Base-by-base conservation (phyloP, 768 basidiomycete species). In the Lyophyllum atratum region DNA sequence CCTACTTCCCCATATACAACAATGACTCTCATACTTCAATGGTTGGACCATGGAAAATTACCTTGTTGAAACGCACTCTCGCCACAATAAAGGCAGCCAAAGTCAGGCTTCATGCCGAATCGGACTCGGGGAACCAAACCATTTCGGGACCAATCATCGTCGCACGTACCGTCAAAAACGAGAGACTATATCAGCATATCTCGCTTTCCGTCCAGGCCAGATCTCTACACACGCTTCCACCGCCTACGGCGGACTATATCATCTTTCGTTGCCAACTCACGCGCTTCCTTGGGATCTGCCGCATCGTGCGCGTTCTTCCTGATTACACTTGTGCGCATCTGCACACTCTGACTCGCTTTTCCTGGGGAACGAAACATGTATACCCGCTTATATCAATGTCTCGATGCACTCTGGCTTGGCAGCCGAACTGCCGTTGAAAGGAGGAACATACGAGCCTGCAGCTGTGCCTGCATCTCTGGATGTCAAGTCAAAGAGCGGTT, bases 291-390 rank as follows among this genome's bases (percentile, higher is more conserved):
- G 43, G 55, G 12, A 59, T 62, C 21, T 60, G 49, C 11, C 58
- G 61, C 43, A 51, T 50, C 39, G 58, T 57, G 11, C 48, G 25
- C 10, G 17, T 65, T 22, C 59, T 59, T 15, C 48, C 53, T 2
- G 60, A 56, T 49, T 65, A 60, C 40, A 60, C 55, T 15, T 58
- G 59, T 26, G 58, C 63, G 21, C 50, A 59, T 47, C 59, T 64
- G 17, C 59, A 60, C 42, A 58, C 33, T 22, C 37, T 64, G 21
- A 48, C 60, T 48, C 54, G 49, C 5, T 62, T 52, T 62, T 26
- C 62, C 60, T 29, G 60, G 62, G 11, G 33, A 3, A 24, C 39
- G 25, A 24, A 31, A 14, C 55, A 56, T 19, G 15, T 26, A 15
- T 43, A 34, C 19, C 29, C 9, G 48, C 43, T 10, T 50, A 56